A percentile compares a stretch with the other conserved stretches of the same genome.
These are phyloP conservation scores for Apiospora aurea DNA, from an alignment of 2,329 filamentous ascomycete species.

Conservation along the genomic window DNA sequence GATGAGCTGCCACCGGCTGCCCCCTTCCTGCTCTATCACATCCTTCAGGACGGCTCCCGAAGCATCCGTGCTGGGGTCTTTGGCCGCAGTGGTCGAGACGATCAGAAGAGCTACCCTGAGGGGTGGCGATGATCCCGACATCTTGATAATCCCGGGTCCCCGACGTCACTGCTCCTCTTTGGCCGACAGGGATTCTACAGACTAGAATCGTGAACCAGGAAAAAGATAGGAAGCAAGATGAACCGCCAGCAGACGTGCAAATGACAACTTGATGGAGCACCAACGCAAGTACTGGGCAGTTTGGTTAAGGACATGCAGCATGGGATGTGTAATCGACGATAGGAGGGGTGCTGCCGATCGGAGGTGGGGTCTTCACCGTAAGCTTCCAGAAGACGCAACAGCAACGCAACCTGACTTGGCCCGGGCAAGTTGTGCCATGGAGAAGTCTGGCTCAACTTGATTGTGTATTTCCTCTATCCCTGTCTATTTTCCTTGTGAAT, in stretches of 20 bases:
- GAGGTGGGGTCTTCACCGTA: constrained; percentile 4
- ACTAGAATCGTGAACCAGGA: not conserved
- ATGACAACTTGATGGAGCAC: not conserved
- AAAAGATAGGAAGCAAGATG: not conserved
- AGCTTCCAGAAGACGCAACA: not conserved
- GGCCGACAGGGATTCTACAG: not conserved
- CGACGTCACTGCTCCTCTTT: not conserved
- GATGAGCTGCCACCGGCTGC: constrained; percentile 73
- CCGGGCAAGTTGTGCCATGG: not conserved
- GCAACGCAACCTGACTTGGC: not conserved
- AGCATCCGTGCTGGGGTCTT: constrained; percentile 80
- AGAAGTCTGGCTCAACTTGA: not conserved
- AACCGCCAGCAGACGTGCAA: not conserved
- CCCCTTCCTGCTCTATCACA: constrained; percentile 72
- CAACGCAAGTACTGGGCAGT: not conserved
- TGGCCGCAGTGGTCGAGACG: constrained; percentile 87
- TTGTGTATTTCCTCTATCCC: too few species aligned
- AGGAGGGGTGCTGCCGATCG: constrained; percentile 1
- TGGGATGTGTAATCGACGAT: not conserved
- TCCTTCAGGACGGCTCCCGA: constrained; percentile 71
- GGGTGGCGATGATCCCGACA: constrained; percentile 11
- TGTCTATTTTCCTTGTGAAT: not conserved
- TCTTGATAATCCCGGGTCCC: not conserved
- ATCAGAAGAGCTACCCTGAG: constrained; percentile 82
- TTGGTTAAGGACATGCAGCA: not conserved